Base-by-base conservation (phyloP, 2,329 filamentous ascomycete genomes). In the Aspergillus sergii region DNA sequence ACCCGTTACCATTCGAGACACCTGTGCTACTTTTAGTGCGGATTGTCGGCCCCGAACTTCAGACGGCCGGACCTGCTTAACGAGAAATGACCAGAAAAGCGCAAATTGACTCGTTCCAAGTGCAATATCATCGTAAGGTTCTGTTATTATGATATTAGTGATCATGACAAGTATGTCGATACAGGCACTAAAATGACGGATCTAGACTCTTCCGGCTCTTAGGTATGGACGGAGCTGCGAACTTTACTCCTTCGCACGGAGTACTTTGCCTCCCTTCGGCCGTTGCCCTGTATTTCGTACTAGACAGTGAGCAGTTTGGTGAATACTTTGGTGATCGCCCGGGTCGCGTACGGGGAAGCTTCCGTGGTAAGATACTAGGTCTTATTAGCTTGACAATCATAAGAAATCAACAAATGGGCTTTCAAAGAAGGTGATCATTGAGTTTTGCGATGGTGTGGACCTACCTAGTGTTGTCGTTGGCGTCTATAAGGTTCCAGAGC, bases 401-500 rank as follows among this genome's bases (percentile, higher is more conserved):
- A 16, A 16, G 12, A 39, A 41, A n/a, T n/a, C 16, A 21, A 41
- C 51, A 36, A 55, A 36, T 55, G 34, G 39, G 51, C 32, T 55
- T 26, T 34, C 32, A 16, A 34, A 34, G 19, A 19, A 21, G 30
- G 19, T n/a, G 28, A 7, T 16, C 32, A 19, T 55, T 55, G 51
- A 55, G 51, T 55, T 55, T 55, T n/a, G 32, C 21, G 51, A 26
- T n/a, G 26, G 21, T 36, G 51, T 55, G 32, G 50, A 54, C 28
- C 51, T 54, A 19, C 23, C 45, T 48, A 26, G 21, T 28, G 45
- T 34, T 11, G 50, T 41, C 6, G 21, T 28, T 28, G 45, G 51
- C 51, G 51, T 55, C 51, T 55, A 55, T 55, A 55, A 39, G 16
- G 51, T 55, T 55, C 51, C 23, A 41, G 32, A 34, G n/a, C 51